Base-by-base conservation (phyloP, 208 protist species). In the Jaenimonas drosophilae region DNA sequence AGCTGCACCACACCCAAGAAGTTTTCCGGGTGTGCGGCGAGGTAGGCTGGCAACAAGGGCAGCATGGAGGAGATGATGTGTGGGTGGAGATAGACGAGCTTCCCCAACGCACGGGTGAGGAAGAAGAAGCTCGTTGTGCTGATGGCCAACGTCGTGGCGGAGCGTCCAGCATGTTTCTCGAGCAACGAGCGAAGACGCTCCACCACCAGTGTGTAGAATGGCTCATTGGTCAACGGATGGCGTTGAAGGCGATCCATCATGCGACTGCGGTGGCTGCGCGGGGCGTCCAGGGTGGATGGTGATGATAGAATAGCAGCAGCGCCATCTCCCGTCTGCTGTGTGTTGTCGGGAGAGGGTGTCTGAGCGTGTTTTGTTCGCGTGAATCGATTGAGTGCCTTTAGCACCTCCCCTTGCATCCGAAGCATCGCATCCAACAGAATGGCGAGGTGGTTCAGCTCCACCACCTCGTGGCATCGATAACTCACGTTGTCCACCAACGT, bases 401-500 rank as follows among this genome's bases (percentile, higher is more conserved):
- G 37, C 37, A 64, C 47, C 43, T 39, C 44, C 24, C 32, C 41
- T 38, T 87, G 72, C 31, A 54, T 73, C 20, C 77, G 77, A 3
- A 60, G 47, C 32, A 87, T 58, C 14, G 71, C 53, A 44, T 87
- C 77, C 14, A 87, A 20, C 23, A 87, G 39, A 0, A 77, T 27
- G 2, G 42, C 58, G 39, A 43, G 47, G 27, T 49, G 20, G 6
- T 51, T 34, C 24, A 67, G 39, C 16, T 30, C 34, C 7, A 63
- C 21, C 21, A 40, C 25, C 33, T 4, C 3, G 17, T 31, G 37
- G 20, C 19, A 20, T 20, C 34, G 43, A 45, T 16, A 34, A 33
- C 30, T 29, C 17, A 82, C 59, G 37, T 70, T 76, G 54, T 88
- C 78, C 17, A 65, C 61, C 20, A 88, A 53, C n/a, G 78, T 88